These are phyloP conservation scores for Phytophthora melonis DNA, from an alignment of 352 stramenopile genomes.

Conservation along the genomic window DNA sequence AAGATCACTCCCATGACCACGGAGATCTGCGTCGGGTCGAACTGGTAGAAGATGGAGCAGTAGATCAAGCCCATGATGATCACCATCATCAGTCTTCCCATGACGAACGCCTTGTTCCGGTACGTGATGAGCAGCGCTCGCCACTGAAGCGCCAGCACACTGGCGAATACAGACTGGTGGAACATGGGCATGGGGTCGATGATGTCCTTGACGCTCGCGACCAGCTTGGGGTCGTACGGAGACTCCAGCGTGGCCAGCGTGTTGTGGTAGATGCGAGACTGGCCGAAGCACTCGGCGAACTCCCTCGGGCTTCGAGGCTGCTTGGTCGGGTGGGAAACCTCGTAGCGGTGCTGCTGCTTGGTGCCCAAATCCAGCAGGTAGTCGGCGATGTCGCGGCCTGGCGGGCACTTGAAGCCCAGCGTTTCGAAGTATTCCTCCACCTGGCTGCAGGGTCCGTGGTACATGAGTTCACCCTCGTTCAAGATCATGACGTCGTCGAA, in stretches of 20 bases:
- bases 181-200: conserved; percentile 38
- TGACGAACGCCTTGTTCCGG: conserved; percentile 33
- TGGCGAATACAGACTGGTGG: conserved; percentile 72
- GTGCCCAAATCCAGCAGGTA: conserved; percentile 42
- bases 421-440: conserved; percentile 47
- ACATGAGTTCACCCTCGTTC: conserved; percentile 75
- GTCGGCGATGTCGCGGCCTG: conserved; percentile 40
- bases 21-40: conserved; percentile 23
- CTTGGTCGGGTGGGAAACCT: conserved; percentile 16
- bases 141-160: conserved; percentile 59
- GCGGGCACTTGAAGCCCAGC: conserved; percentile 46
- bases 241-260: conserved; percentile 41
- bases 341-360: conserved; percentile 37
- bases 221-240: conserved; percentile 17
- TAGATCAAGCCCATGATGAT: conserved; percentile 36
- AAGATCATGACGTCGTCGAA: conserved; percentile 71
- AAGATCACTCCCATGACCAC: conserved; percentile 72
- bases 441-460: conserved; percentile 38
- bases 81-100: conserved; percentile 29
- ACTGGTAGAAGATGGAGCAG: conserved; percentile 33
- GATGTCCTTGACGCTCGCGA: conserved; percentile 17
- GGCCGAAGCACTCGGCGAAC: conserved; percentile 36
- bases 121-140: conserved; percentile 55
- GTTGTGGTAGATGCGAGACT: conserved; percentile 42
- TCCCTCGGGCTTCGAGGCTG: conserved; percentile 23